Evolutionary conservation across 768 basidiomycete species (phyloP).

Genomic region (Mycena crocata): DNA sequence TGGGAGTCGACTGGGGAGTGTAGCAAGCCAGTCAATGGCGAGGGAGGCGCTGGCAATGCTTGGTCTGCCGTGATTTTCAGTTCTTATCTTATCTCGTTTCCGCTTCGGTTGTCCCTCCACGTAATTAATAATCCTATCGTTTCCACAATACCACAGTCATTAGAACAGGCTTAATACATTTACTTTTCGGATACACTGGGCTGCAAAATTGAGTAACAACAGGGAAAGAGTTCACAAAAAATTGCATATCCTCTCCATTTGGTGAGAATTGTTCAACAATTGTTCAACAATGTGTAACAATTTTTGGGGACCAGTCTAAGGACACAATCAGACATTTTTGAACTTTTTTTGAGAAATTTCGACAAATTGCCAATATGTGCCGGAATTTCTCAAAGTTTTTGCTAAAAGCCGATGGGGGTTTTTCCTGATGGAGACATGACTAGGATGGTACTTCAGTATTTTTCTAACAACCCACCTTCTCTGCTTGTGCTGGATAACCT

Average conservation of each 20-base stretch:
- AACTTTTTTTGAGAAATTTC: background rate
- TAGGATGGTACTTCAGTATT: background rate
- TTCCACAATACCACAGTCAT: background rate
- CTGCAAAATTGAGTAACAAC: background rate
- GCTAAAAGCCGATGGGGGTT: background rate
- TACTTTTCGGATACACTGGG: background rate
- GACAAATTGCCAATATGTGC: no score
- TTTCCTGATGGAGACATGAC: slow-evolving; percentile 15
- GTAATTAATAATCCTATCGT: background rate
- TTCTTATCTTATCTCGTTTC: no score
- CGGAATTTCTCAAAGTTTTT: background rate
- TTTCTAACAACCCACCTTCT: background rate
- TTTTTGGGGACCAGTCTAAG: background rate
- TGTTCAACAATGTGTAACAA: no score
- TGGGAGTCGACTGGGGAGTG: background rate
- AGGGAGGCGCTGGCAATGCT: background rate
- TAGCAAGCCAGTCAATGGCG: background rate
- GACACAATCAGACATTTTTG: background rate
- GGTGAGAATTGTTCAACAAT: no score
- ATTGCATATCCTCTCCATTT: background rate
- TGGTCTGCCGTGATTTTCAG: background rate
- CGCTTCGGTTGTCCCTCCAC: background rate
- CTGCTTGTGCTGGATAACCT: background rate
- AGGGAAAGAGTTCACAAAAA: background rate
- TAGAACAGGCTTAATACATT: background rate